Conservation (phyloP, 2,329 filamentous ascomycete species). For the Grosmannia huntii region DNA sequence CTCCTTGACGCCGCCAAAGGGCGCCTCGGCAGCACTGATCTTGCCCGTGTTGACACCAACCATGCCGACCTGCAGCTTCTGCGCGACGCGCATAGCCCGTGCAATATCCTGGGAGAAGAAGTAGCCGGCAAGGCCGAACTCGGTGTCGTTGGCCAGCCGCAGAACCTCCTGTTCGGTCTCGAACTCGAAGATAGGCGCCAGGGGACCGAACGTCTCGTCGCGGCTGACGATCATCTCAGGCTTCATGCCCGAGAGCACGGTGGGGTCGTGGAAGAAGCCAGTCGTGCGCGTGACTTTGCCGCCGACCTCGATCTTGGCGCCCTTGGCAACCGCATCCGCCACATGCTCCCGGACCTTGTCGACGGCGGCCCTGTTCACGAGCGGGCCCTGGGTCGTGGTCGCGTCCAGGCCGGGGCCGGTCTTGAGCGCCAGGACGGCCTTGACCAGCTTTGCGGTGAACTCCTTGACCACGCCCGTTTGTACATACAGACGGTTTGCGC, state of each 20-base stretch:
- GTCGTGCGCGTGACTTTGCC: constrained; percentile 39
- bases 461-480: constrained; percentile 11
- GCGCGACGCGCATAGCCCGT: constrained; percentile 26
- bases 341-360: constrained; percentile 12
- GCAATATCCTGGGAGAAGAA: constrained; percentile 16
- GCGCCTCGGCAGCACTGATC: constrained; percentile 21
- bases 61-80: constrained; percentile 50
- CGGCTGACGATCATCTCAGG: constrained; percentile 9
- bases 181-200: constrained; percentile 13
- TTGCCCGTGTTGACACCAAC: constrained; percentile 35
- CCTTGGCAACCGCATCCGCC: constrained; percentile 10
- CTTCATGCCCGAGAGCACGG: constrained; percentile 46
- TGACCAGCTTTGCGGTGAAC: constrained; percentile 12
- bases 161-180: constrained; percentile 21
- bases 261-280: constrained; percentile 57
- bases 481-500: constrained; percentile 15
- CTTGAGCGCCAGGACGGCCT: constrained; percentile 5
- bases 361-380: constrained; percentile 10
- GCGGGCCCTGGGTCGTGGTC: constrained; percentile 12
- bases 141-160: constrained; percentile 20
- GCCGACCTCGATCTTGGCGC: constrained; percentile 12
- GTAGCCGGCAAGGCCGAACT: constrained; percentile 19
- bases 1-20: constrained; percentile 24
- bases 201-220: constrained; percentile 14
- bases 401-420: constrained; percentile 8